These are phyloP conservation scores for Phytophthora kernoviae DNA, from an alignment of 352 stramenopile genomes.

Conservation along the genomic window DNA sequence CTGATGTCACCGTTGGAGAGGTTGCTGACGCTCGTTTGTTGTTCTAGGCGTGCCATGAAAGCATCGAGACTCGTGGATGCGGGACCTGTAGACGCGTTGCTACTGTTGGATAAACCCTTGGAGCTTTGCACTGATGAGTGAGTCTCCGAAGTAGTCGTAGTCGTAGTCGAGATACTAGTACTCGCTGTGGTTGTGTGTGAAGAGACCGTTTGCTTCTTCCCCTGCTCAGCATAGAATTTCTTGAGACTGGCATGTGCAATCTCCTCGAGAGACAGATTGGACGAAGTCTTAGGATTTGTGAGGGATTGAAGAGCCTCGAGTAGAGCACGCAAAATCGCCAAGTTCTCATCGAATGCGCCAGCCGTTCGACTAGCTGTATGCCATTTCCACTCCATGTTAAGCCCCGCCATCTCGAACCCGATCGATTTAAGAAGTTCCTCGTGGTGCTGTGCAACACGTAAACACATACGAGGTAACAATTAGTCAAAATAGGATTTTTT, in stretches of 20 bases:
- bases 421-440: slow-evolving; percentile 78
- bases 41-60: slow-evolving; percentile 62
- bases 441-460: slow-evolving; percentile 53
- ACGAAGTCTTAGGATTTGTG: slow-evolving; percentile 32
- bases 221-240: slow-evolving; percentile 27
- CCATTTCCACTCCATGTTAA: slow-evolving; percentile 89
- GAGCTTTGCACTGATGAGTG: slow-evolving; percentile 8
- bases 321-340: slow-evolving; percentile 63
- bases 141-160: slow-evolving; percentile 20
- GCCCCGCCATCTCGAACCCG: slow-evolving; percentile 69
- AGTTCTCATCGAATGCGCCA: slow-evolving; percentile 72
- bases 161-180: slow-evolving; percentile 10
- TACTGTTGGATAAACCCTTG: slow-evolving; percentile 1
- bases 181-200: slow-evolving; percentile 11
- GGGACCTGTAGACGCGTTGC: neutral
- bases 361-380: slow-evolving; percentile 60
- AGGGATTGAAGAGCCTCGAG: slow-evolving; percentile 70
- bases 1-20: slow-evolving; percentile 19
- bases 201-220: slow-evolving; percentile 21
- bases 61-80: slow-evolving; percentile 41
- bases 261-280: slow-evolving; percentile 59
- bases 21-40: slow-evolving; percentile 48
- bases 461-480: slow-evolving; percentile 7
- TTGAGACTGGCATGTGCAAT: slow-evolving; percentile 47
- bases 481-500: neutral